Evolutionary conservation across 495 filamentous ascomycete species (phyloP), one percentile per base, ranked within the genome.

Genomic region (Bacidia gigantensis): DNA sequence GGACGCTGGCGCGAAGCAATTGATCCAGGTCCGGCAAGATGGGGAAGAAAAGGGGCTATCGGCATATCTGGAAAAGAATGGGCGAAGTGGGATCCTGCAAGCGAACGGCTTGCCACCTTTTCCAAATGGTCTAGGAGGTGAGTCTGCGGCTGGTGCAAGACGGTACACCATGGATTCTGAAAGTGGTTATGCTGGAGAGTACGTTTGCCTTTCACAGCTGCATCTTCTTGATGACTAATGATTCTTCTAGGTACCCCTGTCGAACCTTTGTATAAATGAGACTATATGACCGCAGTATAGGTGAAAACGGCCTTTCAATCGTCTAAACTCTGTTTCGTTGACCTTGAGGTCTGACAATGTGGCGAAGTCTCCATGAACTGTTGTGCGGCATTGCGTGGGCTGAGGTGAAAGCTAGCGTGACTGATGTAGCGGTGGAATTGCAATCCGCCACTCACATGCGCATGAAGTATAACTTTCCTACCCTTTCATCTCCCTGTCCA

Each of bases 91-190:
- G 52, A 77, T 95, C 51, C 65, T 99, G 51, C 79, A 72, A 11
- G 71, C 75, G 18, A 71, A 83, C 64, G 88, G 88, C 5, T 63
- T 97, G 63, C 92, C 92, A 49, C 92, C 92, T 9, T 64, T 84
- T 53, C 92, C 90, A 43, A 80, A 78, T 64, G 82, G 83, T 25
- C 63, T 79, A 62, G 78, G 70, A 57, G 46, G 62, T 21, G 60
- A 62, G 46, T 67, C 69, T 10, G 39, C 60, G 9, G 26, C 10
- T n/a, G 56, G 57, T 42, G 56, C 52, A 22, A 56, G 57, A 44
- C 71, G 71, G 55, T 76, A 75, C 49, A 54, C 68, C 51, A 60
- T 57, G 40, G 72, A 62, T 53, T 52, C 54, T 29, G 54, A 71
- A 18, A 62, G 76, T 43, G 68, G 70, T 21, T 78, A 75, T 59